These are phyloP conservation scores for Neurospora tetrasperma DNA, from an alignment of 495 filamentous ascomycete genomes.

Conservation along the genomic window DNA sequence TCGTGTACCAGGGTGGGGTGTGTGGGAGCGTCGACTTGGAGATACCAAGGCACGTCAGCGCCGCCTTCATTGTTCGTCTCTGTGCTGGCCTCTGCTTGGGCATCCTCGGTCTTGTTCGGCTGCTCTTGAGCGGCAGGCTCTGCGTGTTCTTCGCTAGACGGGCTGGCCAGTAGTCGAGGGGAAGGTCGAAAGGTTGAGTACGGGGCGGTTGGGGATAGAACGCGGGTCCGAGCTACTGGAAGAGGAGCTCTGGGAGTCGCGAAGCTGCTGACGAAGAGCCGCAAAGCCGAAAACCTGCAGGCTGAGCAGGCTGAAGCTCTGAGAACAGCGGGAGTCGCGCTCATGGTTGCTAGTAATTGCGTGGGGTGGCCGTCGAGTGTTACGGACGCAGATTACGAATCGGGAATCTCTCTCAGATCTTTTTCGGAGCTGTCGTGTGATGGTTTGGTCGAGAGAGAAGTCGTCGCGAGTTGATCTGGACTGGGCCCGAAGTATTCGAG, in stretches of 20 bases:
- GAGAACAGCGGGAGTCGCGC: conserved; percentile 7
- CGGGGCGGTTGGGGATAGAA: background rate
- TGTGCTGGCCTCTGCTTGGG: background rate
- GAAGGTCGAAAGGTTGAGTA: conserved; percentile 20
- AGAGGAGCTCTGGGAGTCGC: conserved; percentile 4
- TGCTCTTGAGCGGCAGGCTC: background rate
- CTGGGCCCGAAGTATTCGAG: background rate
- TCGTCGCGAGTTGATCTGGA: background rate
- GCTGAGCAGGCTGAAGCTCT: conserved; percentile 19
- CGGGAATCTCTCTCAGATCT: background rate
- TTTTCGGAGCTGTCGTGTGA: background rate
- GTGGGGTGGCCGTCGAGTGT: background rate
- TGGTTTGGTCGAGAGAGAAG: background rate
- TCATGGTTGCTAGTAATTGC: conserved; percentile 3
- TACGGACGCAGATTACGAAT: background rate
- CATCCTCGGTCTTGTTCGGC: background rate
- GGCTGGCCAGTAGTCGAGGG: conserved; percentile 3
- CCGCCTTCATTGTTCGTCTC: background rate
- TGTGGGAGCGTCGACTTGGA: conserved; percentile 54
- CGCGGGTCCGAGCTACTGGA: background rate
- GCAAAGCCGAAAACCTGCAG: conserved; percentile 18
- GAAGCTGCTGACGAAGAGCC: conserved; percentile 13
- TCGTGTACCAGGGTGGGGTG: conserved; percentile 44
- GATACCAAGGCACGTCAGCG: conserved; percentile 64
- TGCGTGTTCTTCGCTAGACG: conserved; percentile 13